Evolutionary conservation across 2,329 filamentous ascomycete genomes (phyloP).

Genomic region (Phialemoniopsis sp.): DNA sequence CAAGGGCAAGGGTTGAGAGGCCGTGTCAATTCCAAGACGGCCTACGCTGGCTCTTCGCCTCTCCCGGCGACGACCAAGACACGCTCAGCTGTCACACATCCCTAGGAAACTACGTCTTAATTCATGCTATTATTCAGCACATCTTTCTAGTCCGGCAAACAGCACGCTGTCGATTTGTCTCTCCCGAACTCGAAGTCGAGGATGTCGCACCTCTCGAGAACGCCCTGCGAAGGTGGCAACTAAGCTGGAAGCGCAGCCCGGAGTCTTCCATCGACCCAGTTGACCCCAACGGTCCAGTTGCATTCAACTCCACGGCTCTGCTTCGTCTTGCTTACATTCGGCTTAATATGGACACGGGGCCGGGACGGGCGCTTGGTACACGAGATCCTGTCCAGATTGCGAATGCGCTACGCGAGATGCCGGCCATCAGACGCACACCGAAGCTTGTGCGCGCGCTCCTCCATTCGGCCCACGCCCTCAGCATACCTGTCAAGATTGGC

Average conservation of each 20-base stretch:
- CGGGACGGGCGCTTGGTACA: slow-evolving; percentile 38
- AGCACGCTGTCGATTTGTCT: slow-evolving; percentile 5
- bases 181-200: slow-evolving; percentile 30
- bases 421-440: slow-evolving; percentile 33
- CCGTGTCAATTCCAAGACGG: slow-evolving; percentile 22
- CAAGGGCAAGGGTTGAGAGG: slow-evolving; percentile 12
- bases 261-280: slow-evolving; percentile 50
- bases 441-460: slow-evolving; percentile 43
- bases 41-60: slow-evolving; percentile 21
- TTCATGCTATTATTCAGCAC: slow-evolving; percentile 49
- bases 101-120: slow-evolving; percentile 48
- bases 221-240: slow-evolving; percentile 45
- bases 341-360: slow-evolving; percentile 33
- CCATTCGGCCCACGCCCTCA: slow-evolving; percentile 49
- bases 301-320: slow-evolving; percentile 37
- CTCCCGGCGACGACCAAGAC: slow-evolving; percentile 4
- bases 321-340: slow-evolving; percentile 22
- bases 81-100: slow-evolving; percentile 30
- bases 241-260: slow-evolving; percentile 44
- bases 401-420: slow-evolving; percentile 33
- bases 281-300: slow-evolving; percentile 46
- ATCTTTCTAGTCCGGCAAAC: slow-evolving; percentile 44
- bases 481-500: slow-evolving; percentile 47
- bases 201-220: slow-evolving; percentile 37
- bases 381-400: slow-evolving; percentile 41